phyloP scores from a whole-genome alignment of 108 stramenopile genomes.

The Nannochloropsis salina region DNA sequence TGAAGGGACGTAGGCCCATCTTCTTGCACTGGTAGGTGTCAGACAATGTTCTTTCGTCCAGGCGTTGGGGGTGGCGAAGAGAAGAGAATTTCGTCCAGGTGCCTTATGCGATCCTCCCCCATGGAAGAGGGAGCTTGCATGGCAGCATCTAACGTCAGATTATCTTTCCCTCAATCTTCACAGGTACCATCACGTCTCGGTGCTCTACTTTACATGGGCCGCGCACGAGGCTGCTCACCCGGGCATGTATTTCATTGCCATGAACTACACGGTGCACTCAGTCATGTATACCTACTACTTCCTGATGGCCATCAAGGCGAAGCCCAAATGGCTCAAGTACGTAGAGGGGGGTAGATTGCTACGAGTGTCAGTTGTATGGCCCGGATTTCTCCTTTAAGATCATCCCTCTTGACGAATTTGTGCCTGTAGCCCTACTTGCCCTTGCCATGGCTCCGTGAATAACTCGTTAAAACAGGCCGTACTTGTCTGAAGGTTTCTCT shows the following conservation, averaged over 20 bases:
- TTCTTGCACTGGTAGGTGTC: constrained; percentile 52
- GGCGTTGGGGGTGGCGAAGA: no score
- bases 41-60: no score
- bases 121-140: no score
- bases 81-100: no score
- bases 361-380: no score
- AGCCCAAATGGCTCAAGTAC: constrained; percentile 21
- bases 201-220: constrained; percentile 49
- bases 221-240: constrained; percentile 25
- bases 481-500: not conserved
- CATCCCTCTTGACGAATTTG: no score
- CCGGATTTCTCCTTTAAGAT: no score
- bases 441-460: no score
- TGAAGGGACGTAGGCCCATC: constrained; percentile 40
- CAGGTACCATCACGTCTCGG: constrained; percentile 44
- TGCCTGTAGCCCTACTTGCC: no score
- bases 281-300: constrained; percentile 48
- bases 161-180: not conserved
- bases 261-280: constrained; percentile 54
- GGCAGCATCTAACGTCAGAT: no score
- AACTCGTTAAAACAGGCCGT: no score
- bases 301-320: not conserved
- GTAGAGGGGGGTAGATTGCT: not conserved
- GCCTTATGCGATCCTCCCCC: no score
- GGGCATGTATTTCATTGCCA: constrained; percentile 51